phyloP scores from a whole-genome alignment of 208 protist species.

The Trypanosoma mega region DNA sequence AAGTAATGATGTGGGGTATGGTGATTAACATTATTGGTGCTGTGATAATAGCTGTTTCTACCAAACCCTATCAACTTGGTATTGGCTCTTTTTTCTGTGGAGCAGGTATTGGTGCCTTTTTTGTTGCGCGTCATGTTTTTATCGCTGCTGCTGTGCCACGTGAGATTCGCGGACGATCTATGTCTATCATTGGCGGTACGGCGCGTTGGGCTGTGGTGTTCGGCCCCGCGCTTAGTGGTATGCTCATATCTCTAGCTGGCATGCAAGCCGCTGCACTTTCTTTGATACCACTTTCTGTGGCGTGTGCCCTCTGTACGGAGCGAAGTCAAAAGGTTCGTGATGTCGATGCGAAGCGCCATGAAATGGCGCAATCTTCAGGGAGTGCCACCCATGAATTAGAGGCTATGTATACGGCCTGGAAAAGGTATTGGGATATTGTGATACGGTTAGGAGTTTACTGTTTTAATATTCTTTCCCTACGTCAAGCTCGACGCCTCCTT shows the following conservation, averaged over 20 bases:
- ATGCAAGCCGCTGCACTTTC: slow-evolving; percentile 7
- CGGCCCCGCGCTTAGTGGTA: slow-evolving; percentile 10
- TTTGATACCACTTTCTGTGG: slow-evolving; percentile 7
- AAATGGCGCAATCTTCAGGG: background rate
- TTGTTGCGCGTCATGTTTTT: slow-evolving; percentile 21
- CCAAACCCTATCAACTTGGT: background rate
- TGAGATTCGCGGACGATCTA: slow-evolving; percentile 16
- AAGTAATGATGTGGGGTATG: slow-evolving; percentile 20
- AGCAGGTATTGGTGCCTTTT: slow-evolving; percentile 14
- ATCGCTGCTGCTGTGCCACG: slow-evolving; percentile 18
- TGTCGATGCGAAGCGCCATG: slow-evolving; percentile 2
- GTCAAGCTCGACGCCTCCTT: slow-evolving; percentile 4
- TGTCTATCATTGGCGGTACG: slow-evolving; percentile 21
- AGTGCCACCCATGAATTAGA: background rate
- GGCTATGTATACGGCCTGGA: background rate
- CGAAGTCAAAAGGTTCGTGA: slow-evolving; percentile 1
- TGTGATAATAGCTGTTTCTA: background rate
- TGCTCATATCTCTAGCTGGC: background rate
- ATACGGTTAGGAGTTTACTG: slow-evolving; percentile 20
- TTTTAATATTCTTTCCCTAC: slow-evolving; percentile 18
- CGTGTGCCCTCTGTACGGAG: slow-evolving; percentile 1
- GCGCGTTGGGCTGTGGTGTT: slow-evolving; percentile 12
- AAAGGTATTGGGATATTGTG: slow-evolving; percentile 18
- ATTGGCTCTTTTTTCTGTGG: slow-evolving; percentile 15
- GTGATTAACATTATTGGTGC: slow-evolving; percentile 8